Conservation (phyloP, 2,329 filamentous ascomycete species). For the Didymosphaeria variabile region DNA sequence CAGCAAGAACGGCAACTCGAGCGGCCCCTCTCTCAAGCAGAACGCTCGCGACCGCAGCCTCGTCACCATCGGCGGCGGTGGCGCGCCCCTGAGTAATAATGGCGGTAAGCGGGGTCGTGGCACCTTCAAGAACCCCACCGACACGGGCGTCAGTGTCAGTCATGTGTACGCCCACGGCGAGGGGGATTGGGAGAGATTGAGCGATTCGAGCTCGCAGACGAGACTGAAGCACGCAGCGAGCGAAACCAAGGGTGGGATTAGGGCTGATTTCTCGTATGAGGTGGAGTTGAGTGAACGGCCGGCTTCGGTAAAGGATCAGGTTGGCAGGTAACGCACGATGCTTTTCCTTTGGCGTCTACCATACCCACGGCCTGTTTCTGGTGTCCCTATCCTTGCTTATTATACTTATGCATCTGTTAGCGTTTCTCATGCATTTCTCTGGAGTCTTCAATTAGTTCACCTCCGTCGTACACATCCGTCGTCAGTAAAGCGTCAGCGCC, state of each 20-base stretch:
- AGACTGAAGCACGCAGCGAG: not conserved
- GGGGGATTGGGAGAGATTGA: conserved; percentile 2
- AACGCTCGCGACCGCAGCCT: not conserved
- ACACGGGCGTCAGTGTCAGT: not conserved
- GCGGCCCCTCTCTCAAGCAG: not conserved
- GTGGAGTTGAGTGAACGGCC: conserved; percentile 5
- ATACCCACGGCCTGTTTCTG: too few relatives aligned
- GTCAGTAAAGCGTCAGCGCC: too few relatives aligned
- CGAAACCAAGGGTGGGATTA: not conserved
- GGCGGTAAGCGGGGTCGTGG: not conserved
- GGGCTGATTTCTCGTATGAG: conserved; percentile 1
- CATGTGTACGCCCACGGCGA: not conserved
- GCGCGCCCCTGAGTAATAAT: not conserved
- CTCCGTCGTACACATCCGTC: too few relatives aligned
- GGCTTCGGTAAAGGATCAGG: not conserved
- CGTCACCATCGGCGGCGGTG: not conserved
- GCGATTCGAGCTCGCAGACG: conserved; percentile 2
- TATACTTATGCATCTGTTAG: too few relatives aligned
- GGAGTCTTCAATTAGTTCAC: too few relatives aligned
- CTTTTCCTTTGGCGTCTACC: too few relatives aligned
- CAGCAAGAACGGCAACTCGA: not conserved
- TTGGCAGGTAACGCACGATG: too few relatives aligned
- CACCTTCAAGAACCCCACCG: not conserved
- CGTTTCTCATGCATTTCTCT: too few relatives aligned
- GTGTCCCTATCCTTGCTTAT: too few relatives aligned